Percentiles rank a stretch among this genome's conserved stretches.
Conservation (phyloP, 1,284 basidiomycete genomes). For the Mycosarcoma mackinlayi region DNA sequence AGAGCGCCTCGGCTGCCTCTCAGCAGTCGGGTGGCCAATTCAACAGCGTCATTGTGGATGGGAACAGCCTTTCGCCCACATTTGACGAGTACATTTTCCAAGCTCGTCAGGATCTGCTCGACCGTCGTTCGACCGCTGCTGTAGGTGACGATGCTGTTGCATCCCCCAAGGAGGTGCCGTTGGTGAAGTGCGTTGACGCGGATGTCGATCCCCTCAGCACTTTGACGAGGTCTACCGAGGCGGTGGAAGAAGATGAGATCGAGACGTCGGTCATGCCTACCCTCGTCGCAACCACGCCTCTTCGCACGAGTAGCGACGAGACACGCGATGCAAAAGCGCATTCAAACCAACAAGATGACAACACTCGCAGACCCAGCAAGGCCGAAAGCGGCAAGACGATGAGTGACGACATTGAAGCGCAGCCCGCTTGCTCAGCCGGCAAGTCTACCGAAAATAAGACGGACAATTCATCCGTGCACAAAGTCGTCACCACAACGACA, state of each 20-base stretch:
- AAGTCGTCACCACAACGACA: conserved; percentile 1
- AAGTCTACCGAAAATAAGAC: neutral
- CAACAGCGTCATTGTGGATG: neutral
- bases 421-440: neutral
- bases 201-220: neutral
- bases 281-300: conserved; percentile 13
- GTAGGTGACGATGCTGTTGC: neutral
- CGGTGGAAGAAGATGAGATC: neutral
- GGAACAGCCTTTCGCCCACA: conserved; percentile 5
- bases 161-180: neutral
- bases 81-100: conserved; percentile 39
- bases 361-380: conserved; percentile 13
- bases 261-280: conserved; percentile 35
- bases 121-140: neutral
- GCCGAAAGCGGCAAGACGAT: conserved; percentile 25
- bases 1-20: conserved; percentile 15
- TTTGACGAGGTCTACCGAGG: neutral
- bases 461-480: neutral
- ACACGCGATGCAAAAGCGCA: neutral
- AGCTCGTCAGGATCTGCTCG: conserved; percentile 8
- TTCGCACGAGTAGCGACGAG: neutral
- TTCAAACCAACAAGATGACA: neutral
- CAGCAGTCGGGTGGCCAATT: neutral
- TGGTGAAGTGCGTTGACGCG: neutral
- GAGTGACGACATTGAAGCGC: conserved; percentile 9